phyloP scores from a whole-genome alignment of 1,139 yeast species.

The Scheffersomyces cryptocercus region DNA sequence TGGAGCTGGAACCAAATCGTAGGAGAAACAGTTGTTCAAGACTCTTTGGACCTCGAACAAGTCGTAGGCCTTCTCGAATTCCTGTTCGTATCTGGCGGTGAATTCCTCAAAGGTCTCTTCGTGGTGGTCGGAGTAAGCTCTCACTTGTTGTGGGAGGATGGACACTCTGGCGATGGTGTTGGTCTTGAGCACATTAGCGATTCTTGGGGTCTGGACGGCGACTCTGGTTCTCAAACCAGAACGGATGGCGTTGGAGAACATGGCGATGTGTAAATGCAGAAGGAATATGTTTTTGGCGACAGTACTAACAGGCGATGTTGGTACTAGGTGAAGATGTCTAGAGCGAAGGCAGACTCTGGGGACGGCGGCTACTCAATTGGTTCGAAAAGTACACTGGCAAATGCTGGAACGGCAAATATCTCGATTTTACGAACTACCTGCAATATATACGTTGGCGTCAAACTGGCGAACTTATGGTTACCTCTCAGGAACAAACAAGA shows the following conservation, averaged over 20 bases:
- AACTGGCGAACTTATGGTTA: too few relatives aligned
- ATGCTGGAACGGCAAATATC: too few relatives aligned
- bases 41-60: constrained; percentile 89
- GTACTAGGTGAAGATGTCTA: too few relatives aligned
- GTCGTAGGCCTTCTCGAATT: constrained; percentile 97
- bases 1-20: constrained; percentile 98
- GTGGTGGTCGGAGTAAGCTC: constrained; percentile 76
- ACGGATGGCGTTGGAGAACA: constrained; percentile 56
- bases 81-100: constrained; percentile 91
- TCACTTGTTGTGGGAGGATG: constrained; percentile 31
- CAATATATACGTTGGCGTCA: too few relatives aligned
- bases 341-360: too few relatives aligned
- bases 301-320: too few relatives aligned
- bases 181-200: constrained; percentile 25
- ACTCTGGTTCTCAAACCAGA: constrained; percentile 51
- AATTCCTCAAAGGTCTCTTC: constrained; percentile 96
- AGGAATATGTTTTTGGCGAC: too few relatives aligned
- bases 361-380: too few relatives aligned
- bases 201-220: constrained; percentile 29
- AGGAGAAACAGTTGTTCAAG: constrained; percentile 95
- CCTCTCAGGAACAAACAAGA: too few relatives aligned
- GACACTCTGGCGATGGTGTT: constrained; percentile 15
- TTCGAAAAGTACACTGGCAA: too few relatives aligned
- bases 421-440: too few relatives aligned
- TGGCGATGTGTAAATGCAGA: constrained; percentile 11